Evolutionary conservation across 495 filamentous ascomycete species (phyloP).

Genomic region (Annulohypoxylon nitens): DNA sequence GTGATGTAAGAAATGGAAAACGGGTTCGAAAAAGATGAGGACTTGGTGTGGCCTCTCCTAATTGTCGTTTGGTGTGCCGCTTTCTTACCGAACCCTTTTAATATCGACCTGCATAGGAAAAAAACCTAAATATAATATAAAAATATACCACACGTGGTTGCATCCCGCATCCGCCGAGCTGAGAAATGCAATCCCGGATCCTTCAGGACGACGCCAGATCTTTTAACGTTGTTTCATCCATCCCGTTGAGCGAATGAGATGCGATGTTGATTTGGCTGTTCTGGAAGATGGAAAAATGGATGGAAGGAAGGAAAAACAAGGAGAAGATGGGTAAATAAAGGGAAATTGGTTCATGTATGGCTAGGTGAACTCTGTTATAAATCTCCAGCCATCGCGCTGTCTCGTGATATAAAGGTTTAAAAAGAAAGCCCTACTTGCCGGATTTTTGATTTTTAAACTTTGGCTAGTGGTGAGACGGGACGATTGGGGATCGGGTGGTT

Average conservation of each 20-base stretch:
- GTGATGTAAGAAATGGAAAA: constrained; percentile 1
- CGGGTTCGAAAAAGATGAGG: not conserved
- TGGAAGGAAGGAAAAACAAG: not conserved
- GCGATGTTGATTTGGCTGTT: not conserved
- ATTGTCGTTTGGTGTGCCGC: not conserved
- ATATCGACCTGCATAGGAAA: constrained; percentile 7
- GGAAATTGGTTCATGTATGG: not conserved
- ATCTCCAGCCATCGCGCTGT: not conserved
- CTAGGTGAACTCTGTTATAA: not conserved
- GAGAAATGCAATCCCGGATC: constrained; percentile 35
- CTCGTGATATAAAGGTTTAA: not conserved
- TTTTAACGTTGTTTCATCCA: constrained; percentile 26
- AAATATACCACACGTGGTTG: constrained; percentile 29
- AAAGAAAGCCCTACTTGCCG: too few species aligned
- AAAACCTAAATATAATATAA: constrained; percentile 28
- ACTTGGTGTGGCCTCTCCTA: not conserved
- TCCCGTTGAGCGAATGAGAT: constrained; percentile 5
- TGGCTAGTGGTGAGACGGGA: not conserved
- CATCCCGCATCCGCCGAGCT: constrained; percentile 27
- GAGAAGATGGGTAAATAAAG: not conserved
- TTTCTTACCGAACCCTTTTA: constrained; percentile 14
- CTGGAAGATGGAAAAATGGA: not conserved
- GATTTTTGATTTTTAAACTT: not conserved
- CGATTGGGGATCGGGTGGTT: not conserved
- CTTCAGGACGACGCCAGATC: constrained; percentile 22